These are phyloP conservation scores for Trebouxia sp. DNA, from an alignment of 139 green algal species.

Conservation along the genomic window DNA sequence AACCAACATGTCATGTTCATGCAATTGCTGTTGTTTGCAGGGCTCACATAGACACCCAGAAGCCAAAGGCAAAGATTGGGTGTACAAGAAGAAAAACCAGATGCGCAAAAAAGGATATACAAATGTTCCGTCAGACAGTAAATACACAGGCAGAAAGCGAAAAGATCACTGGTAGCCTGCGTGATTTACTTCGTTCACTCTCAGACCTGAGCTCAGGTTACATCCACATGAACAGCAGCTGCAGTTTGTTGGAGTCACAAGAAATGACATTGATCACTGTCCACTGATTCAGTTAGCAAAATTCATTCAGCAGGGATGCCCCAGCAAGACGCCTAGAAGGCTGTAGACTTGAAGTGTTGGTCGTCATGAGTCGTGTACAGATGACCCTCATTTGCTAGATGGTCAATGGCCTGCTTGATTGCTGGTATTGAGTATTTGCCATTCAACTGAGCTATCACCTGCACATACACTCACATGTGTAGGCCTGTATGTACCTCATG, in stretches of 20 bases:
- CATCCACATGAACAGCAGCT: not conserved
- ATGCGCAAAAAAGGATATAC: conserved; percentile 75
- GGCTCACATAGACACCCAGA: conserved; percentile 29
- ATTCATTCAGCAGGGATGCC: not conserved
- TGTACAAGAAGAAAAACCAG: conserved; percentile 93
- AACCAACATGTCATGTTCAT: no score
- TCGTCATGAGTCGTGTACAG: conserved; percentile 83
- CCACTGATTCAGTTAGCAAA: not conserved
- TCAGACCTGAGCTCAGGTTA: no score
- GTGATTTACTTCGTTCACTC: conserved; percentile 74
- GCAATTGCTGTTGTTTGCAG: not conserved
- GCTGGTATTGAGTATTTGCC: conserved; percentile 44
- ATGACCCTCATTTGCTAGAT: conserved; percentile 69
- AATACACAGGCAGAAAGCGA: conserved; percentile 94
- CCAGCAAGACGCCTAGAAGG: not conserved
- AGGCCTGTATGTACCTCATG: no score
- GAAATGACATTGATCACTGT: not conserved
- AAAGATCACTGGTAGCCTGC: conserved; percentile 71
- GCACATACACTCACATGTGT: conserved; percentile 15
- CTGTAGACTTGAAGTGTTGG: conserved; percentile 63
- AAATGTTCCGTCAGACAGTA: conserved; percentile 82
- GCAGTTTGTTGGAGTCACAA: not conserved
- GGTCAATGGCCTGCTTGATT: conserved; percentile 53
- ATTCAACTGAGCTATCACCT: conserved; percentile 39
- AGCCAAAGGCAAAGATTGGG: conserved; percentile 77